phyloP scores from a whole-genome alignment of 257 asterid genomes.

The Capsicum pubescens region DNA sequence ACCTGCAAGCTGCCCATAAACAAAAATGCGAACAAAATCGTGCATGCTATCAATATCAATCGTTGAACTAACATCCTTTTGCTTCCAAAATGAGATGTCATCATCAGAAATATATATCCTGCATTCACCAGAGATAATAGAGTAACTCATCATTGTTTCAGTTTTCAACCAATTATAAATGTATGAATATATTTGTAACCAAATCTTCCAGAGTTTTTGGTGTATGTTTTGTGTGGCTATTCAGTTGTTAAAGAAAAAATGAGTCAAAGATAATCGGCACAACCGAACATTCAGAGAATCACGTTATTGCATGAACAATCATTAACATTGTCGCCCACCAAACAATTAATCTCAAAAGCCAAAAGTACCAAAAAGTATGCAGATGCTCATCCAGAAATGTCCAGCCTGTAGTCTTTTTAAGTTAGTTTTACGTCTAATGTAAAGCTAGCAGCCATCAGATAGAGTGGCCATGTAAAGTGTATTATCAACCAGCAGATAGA shows the following conservation, averaged over 20 bases:
- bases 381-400: not conserved
- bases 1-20: conserved; percentile 78
- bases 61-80: conserved; percentile 60
- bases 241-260: not conserved
- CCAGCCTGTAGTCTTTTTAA: not conserved
- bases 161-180: not conserved
- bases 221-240: not conserved
- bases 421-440: not conserved
- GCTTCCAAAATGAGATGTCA: conserved; percentile 75
- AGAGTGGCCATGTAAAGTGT: not conserved
- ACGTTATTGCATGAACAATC: not conserved
- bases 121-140: conserved; percentile 44
- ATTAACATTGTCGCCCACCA: not conserved
- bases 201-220: conserved; percentile 12
- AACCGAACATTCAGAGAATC: not conserved
- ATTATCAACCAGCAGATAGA: not conserved
- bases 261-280: not conserved
- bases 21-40: conserved; percentile 69
- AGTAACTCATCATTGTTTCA: conserved; percentile 4
- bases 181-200: not conserved
- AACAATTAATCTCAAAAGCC: conserved; percentile 10
- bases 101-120: conserved; percentile 71
- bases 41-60: conserved; percentile 91
- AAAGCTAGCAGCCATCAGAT: conserved; percentile 4
- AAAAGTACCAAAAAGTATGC: not conserved